phyloP scores from a whole-genome alignment of 495 filamentous ascomycete genomes.

The Cladorrhinum samala region DNA sequence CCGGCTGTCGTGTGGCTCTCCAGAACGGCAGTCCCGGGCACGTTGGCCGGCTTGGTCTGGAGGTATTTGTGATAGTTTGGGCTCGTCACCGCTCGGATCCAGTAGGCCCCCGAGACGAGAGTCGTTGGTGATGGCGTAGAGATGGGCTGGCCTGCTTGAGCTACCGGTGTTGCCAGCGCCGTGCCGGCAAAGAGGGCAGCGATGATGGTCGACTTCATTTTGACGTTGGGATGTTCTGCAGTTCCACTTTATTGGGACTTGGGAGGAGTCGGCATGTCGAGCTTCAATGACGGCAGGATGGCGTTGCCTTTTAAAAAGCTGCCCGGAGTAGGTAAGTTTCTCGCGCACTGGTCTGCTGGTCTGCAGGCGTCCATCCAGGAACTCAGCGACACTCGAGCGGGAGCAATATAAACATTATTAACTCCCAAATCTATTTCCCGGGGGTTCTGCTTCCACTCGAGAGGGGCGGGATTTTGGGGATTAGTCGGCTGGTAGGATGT shows the following conservation, averaged over 20 bases:
- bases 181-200: constrained; percentile 15
- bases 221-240: background rate
- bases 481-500: background rate
- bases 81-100: constrained; percentile 53
- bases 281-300: too few species aligned
- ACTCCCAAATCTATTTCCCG: background rate
- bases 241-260: background rate
- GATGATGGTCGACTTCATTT: constrained; percentile 10
- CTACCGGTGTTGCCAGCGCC: constrained; percentile 13
- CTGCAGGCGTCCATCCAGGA: background rate
- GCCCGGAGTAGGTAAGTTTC: background rate
- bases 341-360: background rate
- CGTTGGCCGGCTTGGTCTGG: constrained; percentile 47
- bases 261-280: background rate
- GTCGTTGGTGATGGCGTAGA: constrained; percentile 25
- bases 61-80: constrained; percentile 62
- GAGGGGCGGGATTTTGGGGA: background rate
- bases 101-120: constrained; percentile 49
- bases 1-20: constrained; percentile 50
- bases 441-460: background rate
- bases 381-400: background rate
- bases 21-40: constrained; percentile 44
- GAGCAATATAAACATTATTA: background rate
- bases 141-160: constrained; percentile 7
- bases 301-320: too few species aligned